Evolutionary conservation across 179 eudicot genomes (phyloP).

Genomic region (Beta macrorhiza): DNA sequence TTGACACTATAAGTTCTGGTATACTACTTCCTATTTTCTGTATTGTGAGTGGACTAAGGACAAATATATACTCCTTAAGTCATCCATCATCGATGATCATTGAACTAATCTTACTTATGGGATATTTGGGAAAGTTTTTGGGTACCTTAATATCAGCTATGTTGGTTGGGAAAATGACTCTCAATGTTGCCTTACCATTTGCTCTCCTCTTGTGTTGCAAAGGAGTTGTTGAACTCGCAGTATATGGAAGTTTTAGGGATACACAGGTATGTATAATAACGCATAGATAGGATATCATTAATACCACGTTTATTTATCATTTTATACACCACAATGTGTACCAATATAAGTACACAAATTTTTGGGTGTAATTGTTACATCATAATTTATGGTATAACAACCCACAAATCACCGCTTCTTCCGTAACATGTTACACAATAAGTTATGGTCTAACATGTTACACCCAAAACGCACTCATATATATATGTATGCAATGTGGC

Average conservation of each 20-base stretch:
- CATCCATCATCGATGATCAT: slow-evolving; percentile 16
- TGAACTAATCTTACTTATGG: slow-evolving; percentile 25
- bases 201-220: slow-evolving; percentile 36
- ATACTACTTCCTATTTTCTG: slow-evolving; percentile 31
- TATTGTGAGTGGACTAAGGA: slow-evolving; percentile 25
- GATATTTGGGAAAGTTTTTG: slow-evolving; percentile 37
- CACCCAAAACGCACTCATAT: too few species aligned
- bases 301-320: too few species aligned
- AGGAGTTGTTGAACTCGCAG: slow-evolving; percentile 44
- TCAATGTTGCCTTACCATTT: slow-evolving; percentile 32
- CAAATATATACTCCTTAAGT: slow-evolving; percentile 18
- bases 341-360: too few species aligned
- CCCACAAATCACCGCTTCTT: too few species aligned
- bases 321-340: too few species aligned
- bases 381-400: too few species aligned
- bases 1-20: slow-evolving; percentile 25
- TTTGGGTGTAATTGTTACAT: too few species aligned
- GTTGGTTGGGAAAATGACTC: slow-evolving; percentile 17
- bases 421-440: too few species aligned
- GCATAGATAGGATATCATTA: too few species aligned
- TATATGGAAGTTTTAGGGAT: slow-evolving; percentile 36
- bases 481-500: too few species aligned
- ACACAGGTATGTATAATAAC: slow-evolving; percentile 21
- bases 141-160: slow-evolving; percentile 36
- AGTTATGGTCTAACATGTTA: too few species aligned